Evolutionary conservation across 495 filamentous ascomycete genomes (phyloP).

Genomic region (Penicillium robsamsonii): DNA sequence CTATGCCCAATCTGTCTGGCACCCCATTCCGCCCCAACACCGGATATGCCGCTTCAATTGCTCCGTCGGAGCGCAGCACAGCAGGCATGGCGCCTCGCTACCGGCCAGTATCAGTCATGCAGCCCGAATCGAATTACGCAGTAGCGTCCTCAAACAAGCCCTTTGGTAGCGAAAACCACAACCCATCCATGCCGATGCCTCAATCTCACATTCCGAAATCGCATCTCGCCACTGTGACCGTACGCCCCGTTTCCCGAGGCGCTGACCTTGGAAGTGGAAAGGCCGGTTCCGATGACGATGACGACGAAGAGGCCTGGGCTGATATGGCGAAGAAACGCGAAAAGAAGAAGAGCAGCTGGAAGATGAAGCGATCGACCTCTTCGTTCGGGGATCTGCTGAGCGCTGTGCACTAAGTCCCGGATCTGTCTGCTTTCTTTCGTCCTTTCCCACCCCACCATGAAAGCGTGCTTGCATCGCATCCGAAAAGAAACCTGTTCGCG

Average conservation of each 20-base stretch:
- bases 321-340: slow-evolving; percentile 84
- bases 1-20: slow-evolving; percentile 32
- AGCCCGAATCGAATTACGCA: slow-evolving; percentile 40
- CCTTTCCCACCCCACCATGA: not conserved
- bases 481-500: not conserved
- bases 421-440: not conserved
- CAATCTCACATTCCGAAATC: slow-evolving; percentile 32
- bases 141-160: slow-evolving; percentile 50
- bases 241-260: slow-evolving; percentile 35
- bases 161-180: slow-evolving; percentile 49
- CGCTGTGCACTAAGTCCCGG: slow-evolving; percentile 37
- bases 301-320: slow-evolving; percentile 83
- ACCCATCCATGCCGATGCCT: slow-evolving; percentile 22
- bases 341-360: slow-evolving; percentile 74
- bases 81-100: slow-evolving; percentile 89
- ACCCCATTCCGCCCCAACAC: slow-evolving; percentile 32
- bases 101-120: slow-evolving; percentile 70
- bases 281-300: slow-evolving; percentile 55
- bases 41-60: slow-evolving; percentile 71
- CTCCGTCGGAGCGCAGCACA: slow-evolving; percentile 92
- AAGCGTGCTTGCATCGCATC: not conserved
- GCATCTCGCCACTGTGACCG: slow-evolving; percentile 36
- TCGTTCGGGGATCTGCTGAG: slow-evolving; percentile 44
- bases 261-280: slow-evolving; percentile 28
- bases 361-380: slow-evolving; percentile 57